phyloP scores from a whole-genome alignment of 768 basidiomycete species.

The Thelephora ganbajun region DNA sequence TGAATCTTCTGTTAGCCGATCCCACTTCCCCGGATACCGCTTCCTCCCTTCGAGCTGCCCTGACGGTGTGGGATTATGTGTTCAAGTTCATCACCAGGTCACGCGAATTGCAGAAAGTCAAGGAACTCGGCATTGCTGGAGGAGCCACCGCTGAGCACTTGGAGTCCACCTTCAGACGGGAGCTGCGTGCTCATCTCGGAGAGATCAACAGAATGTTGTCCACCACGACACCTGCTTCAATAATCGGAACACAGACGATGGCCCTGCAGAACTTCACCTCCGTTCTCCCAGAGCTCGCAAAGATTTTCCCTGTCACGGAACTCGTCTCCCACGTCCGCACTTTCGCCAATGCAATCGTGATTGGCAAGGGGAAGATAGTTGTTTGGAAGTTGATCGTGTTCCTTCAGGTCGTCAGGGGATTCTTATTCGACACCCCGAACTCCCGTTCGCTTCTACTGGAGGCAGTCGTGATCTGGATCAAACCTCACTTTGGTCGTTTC shows the following conservation, averaged over 20 bases:
- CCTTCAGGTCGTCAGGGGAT: constrained; percentile 79
- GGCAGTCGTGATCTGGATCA: constrained; percentile 85
- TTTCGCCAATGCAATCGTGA: constrained; percentile 74
- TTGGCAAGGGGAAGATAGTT: constrained; percentile 73
- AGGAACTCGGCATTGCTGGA: constrained; percentile 65
- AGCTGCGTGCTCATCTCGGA: constrained; percentile 59
- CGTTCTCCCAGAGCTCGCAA: constrained; percentile 75
- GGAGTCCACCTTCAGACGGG: constrained; percentile 73
- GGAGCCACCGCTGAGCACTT: constrained; percentile 80
- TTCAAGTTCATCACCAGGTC: constrained; percentile 92
- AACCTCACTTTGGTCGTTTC: constrained; percentile 85
- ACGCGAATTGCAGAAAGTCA: constrained; percentile 72
- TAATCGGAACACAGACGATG: constrained; percentile 92
- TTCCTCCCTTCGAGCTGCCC: constrained; percentile 67
- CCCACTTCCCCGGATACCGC: constrained; percentile 63
- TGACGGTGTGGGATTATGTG: constrained; percentile 96
- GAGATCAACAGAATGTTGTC: constrained; percentile 89
- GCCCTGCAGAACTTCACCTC: constrained; percentile 89
- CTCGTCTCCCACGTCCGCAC: constrained; percentile 77
- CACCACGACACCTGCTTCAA: constrained; percentile 58
- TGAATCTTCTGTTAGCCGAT: constrained; percentile 68
- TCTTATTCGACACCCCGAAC: constrained; percentile 72
- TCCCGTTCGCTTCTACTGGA: constrained; percentile 75
- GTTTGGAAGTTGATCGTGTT: constrained; percentile 87
- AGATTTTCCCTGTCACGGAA: constrained; percentile 70